These are phyloP conservation scores for Saccharum officinarum DNA, from an alignment of 176 grass and related monocot genomes.

Conservation along the genomic window DNA sequence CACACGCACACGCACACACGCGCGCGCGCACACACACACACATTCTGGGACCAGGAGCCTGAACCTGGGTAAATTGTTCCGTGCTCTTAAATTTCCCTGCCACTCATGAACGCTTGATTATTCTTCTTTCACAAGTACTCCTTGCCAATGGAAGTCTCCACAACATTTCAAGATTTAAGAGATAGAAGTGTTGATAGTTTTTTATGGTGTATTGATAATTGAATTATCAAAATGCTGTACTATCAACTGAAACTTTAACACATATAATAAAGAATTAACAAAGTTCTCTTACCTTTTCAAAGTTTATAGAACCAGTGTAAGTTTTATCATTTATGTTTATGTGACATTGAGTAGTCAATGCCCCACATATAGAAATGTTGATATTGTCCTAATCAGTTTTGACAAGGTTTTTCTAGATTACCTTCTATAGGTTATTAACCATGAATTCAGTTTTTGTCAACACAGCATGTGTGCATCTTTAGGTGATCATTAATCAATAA, in stretches of 20 bases:
- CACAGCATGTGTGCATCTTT: not conserved
- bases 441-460: not conserved
- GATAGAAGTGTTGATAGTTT: not conserved
- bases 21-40: not conserved
- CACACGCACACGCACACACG: too few relatives aligned
- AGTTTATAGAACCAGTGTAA: not conserved
- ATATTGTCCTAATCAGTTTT: not conserved
- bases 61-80: not conserved
- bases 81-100: not conserved
- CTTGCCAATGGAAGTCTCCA: not conserved
- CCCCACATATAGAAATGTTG: not conserved
- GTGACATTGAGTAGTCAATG: not conserved
- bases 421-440: not conserved
- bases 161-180: not conserved
- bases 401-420: not conserved
- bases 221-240: not conserved
- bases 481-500: not conserved
- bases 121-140: not conserved
- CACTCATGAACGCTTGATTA: not conserved
- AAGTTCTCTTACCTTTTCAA: not conserved
- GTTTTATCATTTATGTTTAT: not conserved
- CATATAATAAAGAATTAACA: not conserved
- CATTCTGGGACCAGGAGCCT: too few relatives aligned
- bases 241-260: not conserved
- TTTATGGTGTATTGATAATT: not conserved